These are phyloP conservation scores for Fragaria ananassa DNA, from an alignment of 306 rosid species.

Conservation along the genomic window DNA sequence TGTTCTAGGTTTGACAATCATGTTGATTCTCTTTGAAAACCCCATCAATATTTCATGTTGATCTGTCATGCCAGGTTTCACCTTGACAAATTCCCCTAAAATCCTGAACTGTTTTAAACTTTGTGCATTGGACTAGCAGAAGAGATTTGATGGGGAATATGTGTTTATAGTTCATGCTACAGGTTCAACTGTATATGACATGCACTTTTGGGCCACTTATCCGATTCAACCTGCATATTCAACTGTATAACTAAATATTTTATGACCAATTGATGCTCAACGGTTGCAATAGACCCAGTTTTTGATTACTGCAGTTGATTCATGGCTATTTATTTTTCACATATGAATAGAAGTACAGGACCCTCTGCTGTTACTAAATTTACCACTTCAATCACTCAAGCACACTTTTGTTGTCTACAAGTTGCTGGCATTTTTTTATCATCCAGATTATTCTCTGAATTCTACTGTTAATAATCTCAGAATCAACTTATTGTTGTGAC, in stretches of 20 bases:
- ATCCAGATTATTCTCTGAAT: background rate
- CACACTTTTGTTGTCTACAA: background rate
- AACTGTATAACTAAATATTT: background rate
- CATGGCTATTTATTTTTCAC: background rate
- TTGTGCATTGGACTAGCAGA: background rate
- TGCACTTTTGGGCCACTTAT: conserved; percentile 12
- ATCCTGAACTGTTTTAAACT: background rate
- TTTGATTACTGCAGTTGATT: conserved; percentile 9
- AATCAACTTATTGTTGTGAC: background rate
- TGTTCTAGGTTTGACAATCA: background rate
- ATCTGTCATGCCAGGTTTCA: background rate
- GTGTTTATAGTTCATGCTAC: conserved; percentile 19
- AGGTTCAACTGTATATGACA: conserved; percentile 27
- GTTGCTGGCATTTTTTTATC: background rate
- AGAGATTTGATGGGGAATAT: conserved; percentile 13
- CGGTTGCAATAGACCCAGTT: background rate
- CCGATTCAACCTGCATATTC: conserved; percentile 9
- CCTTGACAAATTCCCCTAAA: conserved; percentile 1
- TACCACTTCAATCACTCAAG: background rate
- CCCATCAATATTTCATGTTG: background rate
- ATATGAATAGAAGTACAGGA: conserved; percentile 7
- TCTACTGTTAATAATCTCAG: background rate
- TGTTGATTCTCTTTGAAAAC: background rate
- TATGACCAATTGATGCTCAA: background rate
- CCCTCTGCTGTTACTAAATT: background rate